Base-by-base conservation (phyloP, 73 alveolate genomes). In the Breviolum minutum region DNA sequence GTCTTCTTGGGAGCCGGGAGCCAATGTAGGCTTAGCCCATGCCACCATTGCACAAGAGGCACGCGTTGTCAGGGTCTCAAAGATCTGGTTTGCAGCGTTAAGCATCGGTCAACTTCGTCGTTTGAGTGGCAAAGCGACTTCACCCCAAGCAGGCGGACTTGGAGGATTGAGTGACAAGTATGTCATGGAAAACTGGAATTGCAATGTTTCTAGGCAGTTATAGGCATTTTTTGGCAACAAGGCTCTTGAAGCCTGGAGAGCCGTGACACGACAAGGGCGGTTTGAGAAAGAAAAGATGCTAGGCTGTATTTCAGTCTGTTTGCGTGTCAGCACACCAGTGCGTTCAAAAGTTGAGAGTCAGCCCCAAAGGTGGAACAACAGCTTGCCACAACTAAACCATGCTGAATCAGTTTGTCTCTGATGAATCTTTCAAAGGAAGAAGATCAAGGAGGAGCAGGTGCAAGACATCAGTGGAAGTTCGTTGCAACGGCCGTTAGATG, bases 231-330 rank as follows among this genome's bases (percentile, higher is more conserved):
- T 3, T 40, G 0, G 54, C 54, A 63, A 10, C 26, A 63, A 90
- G 97, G 97, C 86, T 6, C 61, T 91, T 14, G 97, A 91, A n/a
- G 62, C 89, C 48, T 91, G 97, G 97, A 63, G 97, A 73, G 73
- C 80, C 32, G 89, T 91, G 80, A 73, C 89, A 13, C 73, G 81
- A 66, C 80, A 91, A 63, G 89, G 89, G 19, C 85, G 86, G 64
- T 91, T 91, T 29, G 80, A 91, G 70, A 91, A 91, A 80, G 97
- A 91, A 66, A 91, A 91, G 97, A 7, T 66, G 14, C 94, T 62
- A n/a, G 79, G 94, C 61, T 6, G 61, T 63, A 60, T 40, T 26
- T 40, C 61, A 82, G 7, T 13, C 66, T 79, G 63, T 32, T 27
- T 40, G 54, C 3, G 54, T 3, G 54, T 40, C 54, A 40, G 54